Evolutionary conservation across 345 rosid species (phyloP).

Genomic region (Linum usitatissimum): DNA sequence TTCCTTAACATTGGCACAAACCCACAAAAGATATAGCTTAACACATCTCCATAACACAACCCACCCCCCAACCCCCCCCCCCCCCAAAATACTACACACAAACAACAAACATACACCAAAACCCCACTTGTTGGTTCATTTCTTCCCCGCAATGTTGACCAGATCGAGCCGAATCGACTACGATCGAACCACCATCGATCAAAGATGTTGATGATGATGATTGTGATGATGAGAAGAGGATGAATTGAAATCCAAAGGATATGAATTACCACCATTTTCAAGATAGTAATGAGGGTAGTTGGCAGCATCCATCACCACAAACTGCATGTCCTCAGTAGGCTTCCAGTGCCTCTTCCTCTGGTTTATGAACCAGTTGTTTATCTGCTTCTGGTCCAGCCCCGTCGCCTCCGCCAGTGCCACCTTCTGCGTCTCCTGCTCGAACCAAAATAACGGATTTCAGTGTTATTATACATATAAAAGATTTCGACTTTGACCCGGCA

Average conservation of each 20-base stretch:
- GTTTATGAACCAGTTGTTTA: constrained; percentile 98
- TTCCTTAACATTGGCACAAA: too few species aligned
- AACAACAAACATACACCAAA: too few species aligned
- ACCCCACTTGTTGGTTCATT: too few species aligned
- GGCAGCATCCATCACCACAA: constrained; percentile 76
- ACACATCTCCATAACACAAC: too few species aligned
- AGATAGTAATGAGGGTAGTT: constrained; percentile 57
- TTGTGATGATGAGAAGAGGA: not conserved
- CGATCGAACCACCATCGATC: too few species aligned
- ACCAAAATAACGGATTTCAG: not conserved
- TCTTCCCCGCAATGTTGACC: not conserved
- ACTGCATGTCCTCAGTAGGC: constrained; percentile 93
- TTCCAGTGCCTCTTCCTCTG: constrained; percentile 99
- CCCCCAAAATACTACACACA: too few species aligned
- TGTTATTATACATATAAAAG: not conserved
- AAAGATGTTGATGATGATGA: not conserved
- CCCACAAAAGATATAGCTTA: too few species aligned
- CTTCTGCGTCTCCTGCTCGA: constrained; percentile 79
- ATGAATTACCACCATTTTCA: constrained; percentile 66
- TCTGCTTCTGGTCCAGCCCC: constrained; percentile 90
- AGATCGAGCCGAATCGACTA: not conserved
- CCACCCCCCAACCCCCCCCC: too few species aligned
- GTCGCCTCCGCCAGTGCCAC: constrained; percentile 78
- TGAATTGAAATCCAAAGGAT: constrained; percentile 52
- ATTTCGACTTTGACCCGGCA: too few species aligned